Conservation (phyloP, 768 basidiomycete species). For the Leccinellum rugosiceps region DNA sequence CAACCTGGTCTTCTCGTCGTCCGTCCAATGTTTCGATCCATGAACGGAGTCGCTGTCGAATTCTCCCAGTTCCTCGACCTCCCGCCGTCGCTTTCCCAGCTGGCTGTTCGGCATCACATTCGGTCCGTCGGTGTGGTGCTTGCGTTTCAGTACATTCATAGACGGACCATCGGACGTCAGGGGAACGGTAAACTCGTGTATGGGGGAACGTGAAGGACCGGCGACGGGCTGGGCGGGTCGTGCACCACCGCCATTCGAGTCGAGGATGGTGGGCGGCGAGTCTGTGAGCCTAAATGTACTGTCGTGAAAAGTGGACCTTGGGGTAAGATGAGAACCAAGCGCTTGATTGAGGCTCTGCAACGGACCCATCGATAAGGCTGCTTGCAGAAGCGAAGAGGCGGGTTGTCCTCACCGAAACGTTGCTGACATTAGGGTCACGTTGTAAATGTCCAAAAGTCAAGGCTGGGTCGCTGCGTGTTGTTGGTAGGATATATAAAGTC, state of each 20-base stretch:
- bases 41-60: constrained; percentile 40
- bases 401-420: constrained; percentile 51
- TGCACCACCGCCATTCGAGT: constrained; percentile 23
- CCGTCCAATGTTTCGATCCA: constrained; percentile 83
- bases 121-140: constrained; percentile 44
- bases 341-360: constrained; percentile 59
- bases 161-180: constrained; percentile 24
- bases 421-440: constrained; percentile 54
- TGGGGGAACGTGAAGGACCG: constrained; percentile 31
- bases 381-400: constrained; percentile 20
- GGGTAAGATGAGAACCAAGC: constrained; percentile 49
- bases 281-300: constrained; percentile 27
- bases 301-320: constrained; percentile 33
- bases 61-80: constrained; percentile 26
- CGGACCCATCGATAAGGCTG: constrained; percentile 22
- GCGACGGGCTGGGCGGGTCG: constrained; percentile 27
- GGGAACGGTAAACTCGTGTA: constrained; percentile 33
- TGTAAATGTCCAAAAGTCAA: constrained; percentile 64
- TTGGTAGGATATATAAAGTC: constrained; percentile 5
- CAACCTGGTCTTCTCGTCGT: constrained; percentile 75
- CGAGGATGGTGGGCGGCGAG: constrained; percentile 31
- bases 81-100: constrained; percentile 30
- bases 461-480: constrained; percentile 44
- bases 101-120: constrained; percentile 20
- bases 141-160: constrained; percentile 37